Conservation (phyloP, 208 protist species). For the Eutreptiella sp. region DNA sequence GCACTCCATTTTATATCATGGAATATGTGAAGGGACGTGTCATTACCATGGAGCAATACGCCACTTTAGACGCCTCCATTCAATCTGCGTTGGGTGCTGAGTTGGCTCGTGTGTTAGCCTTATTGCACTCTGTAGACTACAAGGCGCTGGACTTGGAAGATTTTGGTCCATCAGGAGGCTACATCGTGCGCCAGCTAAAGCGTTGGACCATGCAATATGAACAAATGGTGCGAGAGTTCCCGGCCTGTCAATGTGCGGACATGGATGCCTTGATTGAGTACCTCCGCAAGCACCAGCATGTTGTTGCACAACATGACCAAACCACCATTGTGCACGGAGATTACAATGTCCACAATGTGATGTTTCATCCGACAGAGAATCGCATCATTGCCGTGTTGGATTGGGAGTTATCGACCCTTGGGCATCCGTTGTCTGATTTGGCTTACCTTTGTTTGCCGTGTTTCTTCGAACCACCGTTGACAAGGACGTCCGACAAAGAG, state of each 20-base stretch:
- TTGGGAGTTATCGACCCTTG: constrained; percentile 70
- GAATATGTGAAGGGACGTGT: constrained; percentile 47
- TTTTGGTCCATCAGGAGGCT: constrained; percentile 25
- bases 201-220: constrained; percentile 41
- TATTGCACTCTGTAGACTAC: constrained; percentile 35
- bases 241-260: constrained; percentile 37
- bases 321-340: constrained; percentile 41
- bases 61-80: not conserved
- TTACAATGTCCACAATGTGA: constrained; percentile 48
- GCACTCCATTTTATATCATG: constrained; percentile 61
- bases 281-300: not conserved
- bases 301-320: not conserved
- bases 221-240: constrained; percentile 40
- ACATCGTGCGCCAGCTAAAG: constrained; percentile 26
- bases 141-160: not conserved
- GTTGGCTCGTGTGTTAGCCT: constrained; percentile 14
- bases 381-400: constrained; percentile 59
- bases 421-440: constrained; percentile 51
- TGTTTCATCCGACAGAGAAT: constrained; percentile 56
- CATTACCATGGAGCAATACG: constrained; percentile 20
- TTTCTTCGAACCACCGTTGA: not conserved
- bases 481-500: constrained; percentile 24
- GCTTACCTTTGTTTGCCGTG: constrained; percentile 45
- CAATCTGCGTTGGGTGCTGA: not conserved
- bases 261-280: constrained; percentile 18